A percentile compares a stretch with the other conserved stretches of the same genome.
Conservation (phyloP, 352 stramenopile genomes). For the Globisporangium megalacanthum region DNA sequence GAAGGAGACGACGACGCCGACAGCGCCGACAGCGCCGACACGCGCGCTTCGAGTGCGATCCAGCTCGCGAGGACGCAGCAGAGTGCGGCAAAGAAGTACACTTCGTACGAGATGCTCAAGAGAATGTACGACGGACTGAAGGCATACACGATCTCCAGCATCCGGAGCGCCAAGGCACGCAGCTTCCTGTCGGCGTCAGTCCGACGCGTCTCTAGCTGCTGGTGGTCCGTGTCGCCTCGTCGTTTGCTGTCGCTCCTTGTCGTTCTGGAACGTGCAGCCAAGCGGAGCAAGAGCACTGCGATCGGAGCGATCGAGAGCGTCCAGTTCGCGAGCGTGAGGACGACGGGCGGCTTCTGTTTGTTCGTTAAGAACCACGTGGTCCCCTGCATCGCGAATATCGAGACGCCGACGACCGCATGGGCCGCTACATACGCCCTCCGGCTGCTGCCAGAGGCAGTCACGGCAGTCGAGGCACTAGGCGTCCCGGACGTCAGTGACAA, state of each 20-base stretch:
- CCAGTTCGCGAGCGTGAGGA: conserved; percentile 57
- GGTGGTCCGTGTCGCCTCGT: no score
- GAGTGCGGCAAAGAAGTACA: conserved; percentile 70
- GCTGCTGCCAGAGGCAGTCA: not conserved
- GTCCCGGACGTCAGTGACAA: not conserved
- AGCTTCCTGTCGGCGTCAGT: not conserved
- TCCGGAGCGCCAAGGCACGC: conserved; percentile 17
- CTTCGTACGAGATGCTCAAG: conserved; percentile 84
- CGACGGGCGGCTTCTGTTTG: conserved; percentile 44
- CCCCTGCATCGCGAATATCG: conserved; percentile 33
- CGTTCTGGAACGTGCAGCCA: not conserved
- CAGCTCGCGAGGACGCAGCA: conserved; percentile 52
- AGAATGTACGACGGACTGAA: conserved; percentile 61
- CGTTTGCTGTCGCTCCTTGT: no score
- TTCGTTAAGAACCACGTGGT: conserved; percentile 51
- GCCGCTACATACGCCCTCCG: conserved; percentile 2
- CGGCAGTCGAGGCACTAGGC: not conserved
- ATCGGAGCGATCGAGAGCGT: conserved; percentile 38
- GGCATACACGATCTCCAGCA: conserved; percentile 51
- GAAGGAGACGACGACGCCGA: conserved; percentile 1
- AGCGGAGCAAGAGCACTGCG: conserved; percentile 19
- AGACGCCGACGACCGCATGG: conserved; percentile 21
- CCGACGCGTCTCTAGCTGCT: no score
- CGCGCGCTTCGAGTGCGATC: conserved; percentile 40
- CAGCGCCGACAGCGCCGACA: not conserved